Evolutionary conservation across 2,329 filamentous ascomycete species (phyloP), one percentile per base, ranked within the genome.

Genomic region (Cladosporium sp.): DNA sequence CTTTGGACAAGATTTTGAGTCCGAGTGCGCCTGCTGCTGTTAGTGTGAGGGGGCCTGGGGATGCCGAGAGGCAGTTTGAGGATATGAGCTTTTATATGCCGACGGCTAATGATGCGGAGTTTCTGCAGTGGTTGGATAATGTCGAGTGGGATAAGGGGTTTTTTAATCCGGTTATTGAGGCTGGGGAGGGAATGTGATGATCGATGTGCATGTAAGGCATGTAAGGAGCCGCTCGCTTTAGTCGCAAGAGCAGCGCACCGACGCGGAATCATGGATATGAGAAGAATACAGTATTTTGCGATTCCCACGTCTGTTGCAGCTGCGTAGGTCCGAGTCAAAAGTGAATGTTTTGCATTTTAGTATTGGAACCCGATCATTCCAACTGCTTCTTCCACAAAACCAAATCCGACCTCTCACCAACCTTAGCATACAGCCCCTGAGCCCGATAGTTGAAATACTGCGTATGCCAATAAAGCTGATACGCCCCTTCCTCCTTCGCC

Each of bases 111-210:
- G 70, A 73, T 54, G 66, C 63, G 6, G 70, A 73, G 30, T 73
- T 74, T 51, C 59, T 72, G 59, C 58, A 64, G 11, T 74, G 71
- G 71, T 61, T 74, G 35, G 70, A 73, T 33, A 66, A 60, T 27
- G 68, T 72, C 33, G 69, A 71, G 33, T 50, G 45, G 45, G 45
- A 48, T 13, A 48, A 48, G 20, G 45, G 36, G 3, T 48, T 40
- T 18, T 15, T 48, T 18, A 48, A 40, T n/a, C 45, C 45, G 4
- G 36, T 19, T 18, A 18, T 25, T 48, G 45, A 48, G 27, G 16
- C 36, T 25, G 45, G 18, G 7, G 45, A 40, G 25, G 45, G 25
- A 8, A 50, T 53, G 19, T 45, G 22, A 33, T n/a, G n/a, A n/a
- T n/a, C n/a, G n/a, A n/a, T n/a, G n/a, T n/a, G n/a, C n/a, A n/a